Conservation (phyloP, 1,284 basidiomycete species). For the Ustilago hordei region DNA sequence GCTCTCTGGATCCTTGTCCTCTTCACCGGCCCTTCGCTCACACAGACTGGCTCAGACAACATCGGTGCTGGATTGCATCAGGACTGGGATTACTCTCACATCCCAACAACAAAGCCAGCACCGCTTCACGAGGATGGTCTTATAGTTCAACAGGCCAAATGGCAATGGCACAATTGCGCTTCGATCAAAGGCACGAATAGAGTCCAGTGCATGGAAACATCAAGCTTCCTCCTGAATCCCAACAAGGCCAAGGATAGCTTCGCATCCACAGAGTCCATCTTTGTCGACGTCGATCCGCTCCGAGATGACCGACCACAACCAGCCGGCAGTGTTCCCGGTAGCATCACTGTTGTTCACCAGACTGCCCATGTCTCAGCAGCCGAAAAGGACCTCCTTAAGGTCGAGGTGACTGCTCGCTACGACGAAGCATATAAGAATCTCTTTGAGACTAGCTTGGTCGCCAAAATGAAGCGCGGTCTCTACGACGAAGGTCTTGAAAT, state of each 20-base stretch:
- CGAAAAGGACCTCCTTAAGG: conserved; percentile 48
- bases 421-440: conserved; percentile 51
- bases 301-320: conserved; percentile 38
- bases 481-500: conserved; percentile 57
- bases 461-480: conserved; percentile 56
- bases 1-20: conserved; percentile 60
- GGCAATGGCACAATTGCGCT: conserved; percentile 51
- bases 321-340: conserved; percentile 45
- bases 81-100: conserved; percentile 47
- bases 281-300: conserved; percentile 47
- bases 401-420: conserved; percentile 58
- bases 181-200: conserved; percentile 41
- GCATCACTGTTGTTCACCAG: conserved; percentile 39
- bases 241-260: conserved; percentile 50
- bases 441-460: conserved; percentile 50
- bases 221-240: conserved; percentile 47
- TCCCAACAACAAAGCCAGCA: conserved; percentile 38
- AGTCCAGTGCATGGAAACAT: conserved; percentile 40
- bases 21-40: conserved; percentile 44
- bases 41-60: conserved; percentile 13
- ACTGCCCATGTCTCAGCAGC: conserved; percentile 19
- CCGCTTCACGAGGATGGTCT: conserved; percentile 59
- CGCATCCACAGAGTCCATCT: conserved; percentile 52
- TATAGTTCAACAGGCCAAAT: conserved; percentile 46
- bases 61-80: conserved; percentile 34